Percentiles rank a stretch among this genome's conserved stretches.
These are phyloP conservation scores for Colletotrichum sp. DNA, from an alignment of 2,329 filamentous ascomycete species.

Conservation along the genomic window DNA sequence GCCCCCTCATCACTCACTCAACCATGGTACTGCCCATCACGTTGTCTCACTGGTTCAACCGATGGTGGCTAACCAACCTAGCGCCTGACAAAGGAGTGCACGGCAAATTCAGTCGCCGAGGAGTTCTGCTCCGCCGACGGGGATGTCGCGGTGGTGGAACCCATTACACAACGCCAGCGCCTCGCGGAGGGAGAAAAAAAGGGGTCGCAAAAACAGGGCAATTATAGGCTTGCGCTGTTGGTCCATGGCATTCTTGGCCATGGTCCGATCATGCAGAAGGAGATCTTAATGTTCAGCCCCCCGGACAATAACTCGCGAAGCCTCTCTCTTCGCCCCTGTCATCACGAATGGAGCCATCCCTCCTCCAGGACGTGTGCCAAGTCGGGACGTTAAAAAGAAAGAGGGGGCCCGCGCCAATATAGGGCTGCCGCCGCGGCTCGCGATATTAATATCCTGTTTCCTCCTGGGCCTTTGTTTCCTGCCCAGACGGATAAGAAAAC, in stretches of 20 bases:
- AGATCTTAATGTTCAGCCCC: not conserved
- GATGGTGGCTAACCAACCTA: not conserved
- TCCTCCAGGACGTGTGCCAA: not conserved
- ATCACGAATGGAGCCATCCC: not conserved
- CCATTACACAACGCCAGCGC: not conserved
- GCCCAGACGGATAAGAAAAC: not conserved
- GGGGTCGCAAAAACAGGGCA: not conserved
- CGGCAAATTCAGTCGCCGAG: not conserved
- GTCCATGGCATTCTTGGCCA: not conserved
- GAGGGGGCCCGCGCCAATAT: constrained; percentile 4
- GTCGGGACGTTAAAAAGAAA: constrained; percentile 5
- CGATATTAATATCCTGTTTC: not conserved
- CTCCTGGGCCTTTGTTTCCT: not conserved
- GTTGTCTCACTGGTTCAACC: not conserved
- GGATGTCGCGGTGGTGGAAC: not conserved
- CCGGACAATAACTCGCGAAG: not conserved
- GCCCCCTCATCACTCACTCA: not conserved
- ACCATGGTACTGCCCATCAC: not conserved
- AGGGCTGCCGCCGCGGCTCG: not conserved
- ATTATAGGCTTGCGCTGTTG: not conserved
- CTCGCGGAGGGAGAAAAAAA: not conserved
- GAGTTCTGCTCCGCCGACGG: not conserved
- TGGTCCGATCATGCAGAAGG: not conserved
- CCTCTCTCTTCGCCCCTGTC: not conserved
- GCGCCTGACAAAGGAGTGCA: not conserved